Evolutionary conservation across 805 yeast species (phyloP), one percentile per base, ranked within the genome.

Genomic region (Lipomyces sp.): DNA sequence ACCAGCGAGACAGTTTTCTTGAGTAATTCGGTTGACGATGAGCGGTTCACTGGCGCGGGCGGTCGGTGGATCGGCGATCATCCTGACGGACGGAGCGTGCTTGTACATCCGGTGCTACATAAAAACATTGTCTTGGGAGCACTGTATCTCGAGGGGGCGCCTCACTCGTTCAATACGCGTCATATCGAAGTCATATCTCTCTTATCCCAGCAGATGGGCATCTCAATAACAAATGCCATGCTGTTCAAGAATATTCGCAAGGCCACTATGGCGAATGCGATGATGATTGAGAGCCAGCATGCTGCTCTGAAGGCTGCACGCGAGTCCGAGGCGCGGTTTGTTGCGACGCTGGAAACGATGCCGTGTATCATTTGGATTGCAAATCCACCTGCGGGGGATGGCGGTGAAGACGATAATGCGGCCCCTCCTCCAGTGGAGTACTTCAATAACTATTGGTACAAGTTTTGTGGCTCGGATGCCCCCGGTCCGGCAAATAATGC

Each of bases 341-440:
- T 58, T 33, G 59, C 62, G 2, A 45, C 56, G 21, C 43, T 59
- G 7, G 62, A 59, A 39, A 49, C 62, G 13, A 44, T 59, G 45
- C 62, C 61, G 5, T 59, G 62, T 40, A 58, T 59, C 23, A 56
- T 58, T 33, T 57, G 57, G 58, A 55, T 51, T 14, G 45, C 61
- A 8, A 55, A 57, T 43, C 49, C 53, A 11, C 47, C 48, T 4
- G n/a, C 16, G 24, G 42, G 32, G 7, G 14, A 18, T 1, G 35
- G 19, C 10, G 22, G 29, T 11, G 38, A 26, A 2, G 51, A 39
- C 34, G 7, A 36, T 22, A 10, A 14, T 36, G 19, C 47, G 47
- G 24, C 42, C 35, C n/a, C 38, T 26, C 31, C 39, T 8, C 28
- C 35, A 2, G 22, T 54, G 21, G 61, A 59, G 16, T 59, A 55